Evolutionary conservation across 2,329 filamentous ascomycete species (phyloP).

Genomic region (Aspergillus awamori): DNA sequence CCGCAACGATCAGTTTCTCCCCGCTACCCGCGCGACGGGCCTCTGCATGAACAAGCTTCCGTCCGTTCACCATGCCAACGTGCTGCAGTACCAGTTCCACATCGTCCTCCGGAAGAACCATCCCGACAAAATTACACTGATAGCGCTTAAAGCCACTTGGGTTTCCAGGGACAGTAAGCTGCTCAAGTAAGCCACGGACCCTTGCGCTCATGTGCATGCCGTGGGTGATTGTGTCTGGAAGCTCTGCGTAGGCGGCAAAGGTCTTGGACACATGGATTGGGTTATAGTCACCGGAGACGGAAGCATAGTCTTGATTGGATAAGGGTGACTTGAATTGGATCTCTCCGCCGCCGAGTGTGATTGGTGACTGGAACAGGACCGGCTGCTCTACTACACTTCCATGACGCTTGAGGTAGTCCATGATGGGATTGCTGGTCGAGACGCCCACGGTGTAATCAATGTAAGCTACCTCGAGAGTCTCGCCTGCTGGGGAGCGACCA

Average conservation of each 20-base stretch:
- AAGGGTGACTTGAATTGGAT: not conserved
- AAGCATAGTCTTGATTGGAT: slow-evolving; percentile 85
- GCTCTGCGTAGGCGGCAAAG: slow-evolving; percentile 87
- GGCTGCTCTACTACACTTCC: not conserved
- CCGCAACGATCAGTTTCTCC: slow-evolving; percentile 2
- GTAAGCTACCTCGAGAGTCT: not conserved
- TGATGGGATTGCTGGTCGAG: slow-evolving; percentile 9
- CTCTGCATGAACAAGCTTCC: slow-evolving; percentile 1
- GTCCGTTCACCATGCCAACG: slow-evolving; percentile 6
- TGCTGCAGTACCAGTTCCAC: slow-evolving; percentile 9
- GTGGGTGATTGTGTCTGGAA: slow-evolving; percentile 93
- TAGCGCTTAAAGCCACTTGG: not conserved
- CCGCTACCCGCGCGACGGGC: not conserved
- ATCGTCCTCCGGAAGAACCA: slow-evolving; percentile 1
- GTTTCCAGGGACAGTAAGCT: slow-evolving; percentile 35
- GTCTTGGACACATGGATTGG: slow-evolving; percentile 96
- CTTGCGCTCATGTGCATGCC: slow-evolving; percentile 98
- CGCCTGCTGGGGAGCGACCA: not conserved
- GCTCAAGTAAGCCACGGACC: slow-evolving; percentile 62
- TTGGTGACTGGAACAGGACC: not conserved
- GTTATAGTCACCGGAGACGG: slow-evolving; percentile 94
- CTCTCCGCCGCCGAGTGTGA: not conserved
- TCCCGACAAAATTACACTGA: not conserved
- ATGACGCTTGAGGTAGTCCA: slow-evolving; percentile 12
- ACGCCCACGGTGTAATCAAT: not conserved